phyloP scores from a whole-genome alignment of 2,329 filamentous ascomycete species.

The Harringtonia aguacate region DNA sequence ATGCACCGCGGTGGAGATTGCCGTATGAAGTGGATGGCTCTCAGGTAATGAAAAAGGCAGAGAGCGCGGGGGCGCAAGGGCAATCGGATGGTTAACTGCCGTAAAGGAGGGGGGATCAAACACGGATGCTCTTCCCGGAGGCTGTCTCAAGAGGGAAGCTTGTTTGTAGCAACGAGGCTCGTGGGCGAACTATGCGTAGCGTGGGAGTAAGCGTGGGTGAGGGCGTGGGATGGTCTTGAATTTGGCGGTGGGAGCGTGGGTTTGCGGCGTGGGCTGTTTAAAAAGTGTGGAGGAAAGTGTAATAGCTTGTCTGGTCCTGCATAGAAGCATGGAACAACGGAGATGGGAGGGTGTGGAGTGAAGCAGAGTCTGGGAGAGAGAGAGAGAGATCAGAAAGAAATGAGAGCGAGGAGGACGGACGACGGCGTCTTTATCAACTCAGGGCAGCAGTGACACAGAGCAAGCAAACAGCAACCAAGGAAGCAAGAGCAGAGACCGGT shows the following conservation, averaged over 20 bases:
- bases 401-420: no score
- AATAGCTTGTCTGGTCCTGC: background rate
- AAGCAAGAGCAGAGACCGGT: no score
- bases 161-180: conserved; percentile 8
- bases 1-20: background rate
- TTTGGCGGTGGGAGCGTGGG: conserved; percentile 6
- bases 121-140: background rate
- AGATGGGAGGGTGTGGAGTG: background rate
- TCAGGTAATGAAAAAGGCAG: background rate
- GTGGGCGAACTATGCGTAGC: conserved; percentile 7
- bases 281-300: conserved; percentile 1
- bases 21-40: no score
- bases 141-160: background rate
- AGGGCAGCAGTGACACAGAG: no score
- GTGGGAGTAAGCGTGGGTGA: conserved; percentile 9
- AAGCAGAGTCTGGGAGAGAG: no score
- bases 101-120: background rate
- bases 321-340: background rate
- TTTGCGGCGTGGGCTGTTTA: conserved; percentile 3
- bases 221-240: conserved; percentile 7
- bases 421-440: no score
- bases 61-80: conserved; percentile 2
- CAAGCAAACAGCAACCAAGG: no score
- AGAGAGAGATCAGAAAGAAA: no score
- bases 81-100: background rate